These are phyloP conservation scores for Candida vaughaniae DNA, from an alignment of 805 yeast species.

Conservation along the genomic window DNA sequence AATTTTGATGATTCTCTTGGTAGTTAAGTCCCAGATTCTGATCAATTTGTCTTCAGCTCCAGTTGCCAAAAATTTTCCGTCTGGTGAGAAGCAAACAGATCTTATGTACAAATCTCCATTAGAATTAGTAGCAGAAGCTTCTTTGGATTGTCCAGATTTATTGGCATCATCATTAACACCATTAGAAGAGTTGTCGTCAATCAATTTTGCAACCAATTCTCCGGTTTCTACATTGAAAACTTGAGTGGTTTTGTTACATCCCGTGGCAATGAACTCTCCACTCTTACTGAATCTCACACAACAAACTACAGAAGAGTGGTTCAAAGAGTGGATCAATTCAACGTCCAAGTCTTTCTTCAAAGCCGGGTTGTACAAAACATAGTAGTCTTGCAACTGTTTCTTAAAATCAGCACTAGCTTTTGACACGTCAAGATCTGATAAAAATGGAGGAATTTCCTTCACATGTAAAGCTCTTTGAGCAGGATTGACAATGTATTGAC, in stretches of 20 bases:
- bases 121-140: conserved; percentile 35
- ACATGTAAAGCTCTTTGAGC: conserved; percentile 53
- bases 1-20: conserved; percentile 80
- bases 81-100: conserved; percentile 95
- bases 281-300: conserved; percentile 91
- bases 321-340: conserved; percentile 83
- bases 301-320: conserved; percentile 93
- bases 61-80: conserved; percentile 85
- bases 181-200: conserved; percentile 61
- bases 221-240: conserved; percentile 93
- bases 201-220: conserved; percentile 78
- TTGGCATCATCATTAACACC: conserved; percentile 44
- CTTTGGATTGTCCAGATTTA: conserved; percentile 27
- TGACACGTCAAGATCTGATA: conserved; percentile 75
- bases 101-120: conserved; percentile 89
- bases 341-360: conserved; percentile 68
- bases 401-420: conserved; percentile 73
- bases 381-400: conserved; percentile 82
- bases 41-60: conserved; percentile 91
- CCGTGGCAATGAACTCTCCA: conserved; percentile 92
- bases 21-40: conserved; percentile 92
- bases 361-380: conserved; percentile 87
- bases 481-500: conserved; percentile 43
- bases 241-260: conserved; percentile 94
- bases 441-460: conserved; percentile 79